A percentile compares a stretch with the other conserved stretches of the same genome.
phyloP scores from a whole-genome alignment of 2,329 filamentous ascomycete genomes.

The Helicocarpus griseus region DNA sequence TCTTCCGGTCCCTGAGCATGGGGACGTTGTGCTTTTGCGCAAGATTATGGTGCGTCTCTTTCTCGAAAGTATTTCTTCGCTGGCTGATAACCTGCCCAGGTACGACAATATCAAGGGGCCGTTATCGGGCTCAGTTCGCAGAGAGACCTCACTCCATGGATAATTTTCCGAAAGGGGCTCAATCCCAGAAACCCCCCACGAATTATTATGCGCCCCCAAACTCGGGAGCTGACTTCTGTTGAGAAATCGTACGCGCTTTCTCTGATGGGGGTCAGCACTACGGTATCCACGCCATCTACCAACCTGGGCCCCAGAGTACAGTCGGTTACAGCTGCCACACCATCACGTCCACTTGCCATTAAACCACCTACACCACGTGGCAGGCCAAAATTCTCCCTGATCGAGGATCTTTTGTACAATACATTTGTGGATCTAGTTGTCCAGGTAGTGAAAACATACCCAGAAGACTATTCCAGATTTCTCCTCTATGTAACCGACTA shows the following conservation, averaged over 20 bases:
- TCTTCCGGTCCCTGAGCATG: conserved; percentile 38
- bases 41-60: conserved; percentile 41
- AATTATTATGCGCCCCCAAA: conserved; percentile 20
- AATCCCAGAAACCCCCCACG: conserved; percentile 14
- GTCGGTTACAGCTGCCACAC: not conserved
- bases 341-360: not conserved
- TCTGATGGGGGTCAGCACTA: conserved; percentile 13
- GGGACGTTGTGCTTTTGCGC: conserved; percentile 58
- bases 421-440: conserved; percentile 61
- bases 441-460: conserved; percentile 55
- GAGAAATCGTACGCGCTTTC: conserved; percentile 22
- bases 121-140: conserved; percentile 18
- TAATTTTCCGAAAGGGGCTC: conserved; percentile 23
- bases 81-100: not conserved
- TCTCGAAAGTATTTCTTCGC: conserved; percentile 18
- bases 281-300: not conserved
- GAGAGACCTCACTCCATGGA: conserved; percentile 21
- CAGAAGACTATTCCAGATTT: conserved; percentile 35
- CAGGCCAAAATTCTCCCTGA: conserved; percentile 47
- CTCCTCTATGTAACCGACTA: conserved; percentile 76
- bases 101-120: not conserved
- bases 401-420: conserved; percentile 51
- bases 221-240: conserved; percentile 17
- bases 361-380: not conserved
- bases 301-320: conserved; percentile 10